Evolutionary conservation across 192 early-diverging fungal genomes (phyloP).

Genomic region (Rhizophlyctis rosea): DNA sequence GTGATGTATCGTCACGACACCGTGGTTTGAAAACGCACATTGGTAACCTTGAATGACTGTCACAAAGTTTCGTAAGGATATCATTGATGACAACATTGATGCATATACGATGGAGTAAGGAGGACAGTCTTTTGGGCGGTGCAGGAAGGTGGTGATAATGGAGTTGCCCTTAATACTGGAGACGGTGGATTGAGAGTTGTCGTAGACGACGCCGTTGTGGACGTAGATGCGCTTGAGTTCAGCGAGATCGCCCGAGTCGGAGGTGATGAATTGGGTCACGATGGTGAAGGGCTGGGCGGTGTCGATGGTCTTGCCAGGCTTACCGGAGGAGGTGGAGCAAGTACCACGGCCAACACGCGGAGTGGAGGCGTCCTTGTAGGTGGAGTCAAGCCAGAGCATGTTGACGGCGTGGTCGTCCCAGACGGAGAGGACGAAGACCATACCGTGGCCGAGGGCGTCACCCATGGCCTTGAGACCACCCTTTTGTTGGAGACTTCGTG

Average conservation of each 20-base stretch:
- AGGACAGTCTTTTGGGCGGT: too few species aligned
- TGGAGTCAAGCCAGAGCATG: slow-evolving; percentile 45
- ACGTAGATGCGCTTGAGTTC: slow-evolving; percentile 31
- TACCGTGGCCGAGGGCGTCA: slow-evolving; percentile 23
- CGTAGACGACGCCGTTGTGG: slow-evolving; percentile 29
- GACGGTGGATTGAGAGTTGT: slow-evolving; percentile 16
- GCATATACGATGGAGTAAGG: too few species aligned
- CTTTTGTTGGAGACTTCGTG: slow-evolving; percentile 31
- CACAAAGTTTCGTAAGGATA: too few species aligned
- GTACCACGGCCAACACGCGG: slow-evolving; percentile 23
- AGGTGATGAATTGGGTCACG: slow-evolving; percentile 40
- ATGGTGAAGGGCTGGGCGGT: slow-evolving; percentile 38
- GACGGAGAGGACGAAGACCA: slow-evolving; percentile 33
- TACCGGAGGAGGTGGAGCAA: slow-evolving; percentile 22
- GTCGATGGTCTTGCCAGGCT: slow-evolving; percentile 29
- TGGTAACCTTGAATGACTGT: too few species aligned
- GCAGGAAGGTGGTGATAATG: too few species aligned
- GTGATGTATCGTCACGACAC: too few species aligned
- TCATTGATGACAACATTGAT: too few species aligned
- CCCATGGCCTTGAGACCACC: slow-evolving; percentile 37
- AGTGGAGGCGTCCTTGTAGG: slow-evolving; percentile 21
- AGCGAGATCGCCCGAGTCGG: slow-evolving; percentile 30
- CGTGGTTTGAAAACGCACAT: too few species aligned
- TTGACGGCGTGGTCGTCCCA: slow-evolving; percentile 34
- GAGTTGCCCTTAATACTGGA: too few species aligned